phyloP scores from a whole-genome alignment of 2,329 filamentous ascomycete genomes.

The Verruconis gallopava region DNA sequence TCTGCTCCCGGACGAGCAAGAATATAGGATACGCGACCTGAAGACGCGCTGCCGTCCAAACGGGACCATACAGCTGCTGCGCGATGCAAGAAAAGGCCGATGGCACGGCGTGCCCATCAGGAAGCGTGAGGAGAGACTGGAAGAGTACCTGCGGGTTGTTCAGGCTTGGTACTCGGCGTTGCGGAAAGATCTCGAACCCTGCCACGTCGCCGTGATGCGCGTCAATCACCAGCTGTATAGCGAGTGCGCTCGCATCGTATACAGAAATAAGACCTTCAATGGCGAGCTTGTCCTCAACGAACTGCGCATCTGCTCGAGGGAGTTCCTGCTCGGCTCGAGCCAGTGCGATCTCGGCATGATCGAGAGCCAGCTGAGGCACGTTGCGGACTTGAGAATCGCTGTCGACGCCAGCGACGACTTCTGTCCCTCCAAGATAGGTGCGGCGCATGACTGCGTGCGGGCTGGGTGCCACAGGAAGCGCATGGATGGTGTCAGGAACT shows the following conservation, averaged over 20 bases:
- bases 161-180: constrained; percentile 2
- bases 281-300: background rate
- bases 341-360: background rate
- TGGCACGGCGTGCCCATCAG: background rate
- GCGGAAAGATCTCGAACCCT: constrained; percentile 3
- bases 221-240: constrained; percentile 3
- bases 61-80: background rate
- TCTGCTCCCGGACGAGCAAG: constrained; percentile 3
- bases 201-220: background rate
- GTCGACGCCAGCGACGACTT: background rate
- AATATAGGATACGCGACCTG: background rate
- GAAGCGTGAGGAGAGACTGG: background rate
- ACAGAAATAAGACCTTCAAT: constrained; percentile 5
- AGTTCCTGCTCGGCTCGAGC: background rate
- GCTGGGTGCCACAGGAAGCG: background rate
- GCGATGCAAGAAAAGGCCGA: background rate
- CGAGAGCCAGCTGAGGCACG: background rate
- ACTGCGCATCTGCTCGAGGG: background rate
- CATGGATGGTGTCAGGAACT: background rate
- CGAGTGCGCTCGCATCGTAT: constrained; percentile 2
- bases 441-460: background rate
- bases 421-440: background rate
- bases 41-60: background rate
- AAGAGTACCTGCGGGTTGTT: background rate
- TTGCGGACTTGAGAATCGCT: background rate